Conservation (phyloP, 2,329 filamentous ascomycete species). For the Pseudocercospora macadamiae region DNA sequence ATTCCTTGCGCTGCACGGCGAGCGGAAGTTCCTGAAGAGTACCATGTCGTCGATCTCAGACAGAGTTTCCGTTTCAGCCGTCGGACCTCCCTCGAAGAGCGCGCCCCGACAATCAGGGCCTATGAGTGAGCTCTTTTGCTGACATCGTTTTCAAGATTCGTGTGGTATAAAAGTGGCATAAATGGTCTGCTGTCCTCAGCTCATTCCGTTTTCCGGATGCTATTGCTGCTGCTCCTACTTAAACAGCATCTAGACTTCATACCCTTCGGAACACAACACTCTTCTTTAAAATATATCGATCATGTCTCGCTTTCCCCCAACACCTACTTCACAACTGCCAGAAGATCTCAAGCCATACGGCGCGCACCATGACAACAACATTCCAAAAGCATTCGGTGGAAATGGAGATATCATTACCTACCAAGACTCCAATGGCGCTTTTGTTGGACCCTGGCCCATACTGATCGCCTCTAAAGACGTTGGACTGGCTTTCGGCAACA, state of each 20-base stretch:
- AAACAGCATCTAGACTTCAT: too few relatives aligned
- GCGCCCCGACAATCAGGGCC: too few relatives aligned
- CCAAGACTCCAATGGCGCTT: slow-evolving; percentile 13
- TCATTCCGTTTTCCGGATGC: too few relatives aligned
- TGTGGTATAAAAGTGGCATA: too few relatives aligned
- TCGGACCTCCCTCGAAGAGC: neutral
- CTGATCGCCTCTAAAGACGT: slow-evolving; percentile 20
- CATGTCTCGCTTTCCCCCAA: slow-evolving; percentile 18
- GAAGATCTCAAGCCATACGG: slow-evolving; percentile 12
- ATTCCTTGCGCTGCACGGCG: too few relatives aligned
- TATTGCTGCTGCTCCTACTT: too few relatives aligned
- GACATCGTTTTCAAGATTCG: too few relatives aligned
- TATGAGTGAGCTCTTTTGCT: too few relatives aligned
- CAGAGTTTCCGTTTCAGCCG: neutral
- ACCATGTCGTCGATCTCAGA: neutral
- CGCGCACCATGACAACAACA: neutral
- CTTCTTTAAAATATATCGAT: neutral
- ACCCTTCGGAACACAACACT: too few relatives aligned
- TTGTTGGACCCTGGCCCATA: slow-evolving; percentile 28
- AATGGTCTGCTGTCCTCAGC: too few relatives aligned
- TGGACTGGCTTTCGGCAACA: slow-evolving; percentile 10
- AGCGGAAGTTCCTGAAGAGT: too few relatives aligned
- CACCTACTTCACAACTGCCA: slow-evolving; percentile 9
- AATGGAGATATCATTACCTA: slow-evolving; percentile 16
- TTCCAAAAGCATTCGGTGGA: slow-evolving; percentile 7